Evolutionary conservation across 164 flowering plant genomes (phyloP).

Genomic region (Berberis vulgaris): DNA sequence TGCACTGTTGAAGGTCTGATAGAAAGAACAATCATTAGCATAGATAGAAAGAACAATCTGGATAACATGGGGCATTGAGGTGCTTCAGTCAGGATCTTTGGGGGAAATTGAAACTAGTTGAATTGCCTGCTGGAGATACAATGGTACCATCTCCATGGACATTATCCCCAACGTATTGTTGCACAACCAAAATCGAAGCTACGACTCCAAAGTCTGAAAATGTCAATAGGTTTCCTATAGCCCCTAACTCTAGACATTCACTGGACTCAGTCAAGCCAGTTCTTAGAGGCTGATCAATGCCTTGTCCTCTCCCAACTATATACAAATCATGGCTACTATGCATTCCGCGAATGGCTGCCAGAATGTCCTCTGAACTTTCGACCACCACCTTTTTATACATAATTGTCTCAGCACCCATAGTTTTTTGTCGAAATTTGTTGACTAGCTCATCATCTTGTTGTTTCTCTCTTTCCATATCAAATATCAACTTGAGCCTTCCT

Average conservation of each 20-base stretch:
- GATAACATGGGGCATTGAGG: too few species aligned
- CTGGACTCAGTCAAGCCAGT: slow-evolving; percentile 19
- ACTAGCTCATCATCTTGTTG: slow-evolving; percentile 15
- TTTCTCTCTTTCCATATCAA: slow-evolving; percentile 9
- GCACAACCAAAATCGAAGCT: slow-evolving; percentile 21
- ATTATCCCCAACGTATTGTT: slow-evolving; percentile 12
- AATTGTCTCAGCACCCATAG: slow-evolving; percentile 7
- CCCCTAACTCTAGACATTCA: slow-evolving; percentile 22
- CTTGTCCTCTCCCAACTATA: slow-evolving; percentile 19
- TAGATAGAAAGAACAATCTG: too few species aligned
- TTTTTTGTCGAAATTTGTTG: slow-evolving; percentile 10
- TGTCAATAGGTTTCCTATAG: slow-evolving; percentile 19
- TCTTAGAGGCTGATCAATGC: slow-evolving; percentile 10
- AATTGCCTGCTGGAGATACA: too few species aligned
- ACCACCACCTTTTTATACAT: slow-evolving; percentile 9
- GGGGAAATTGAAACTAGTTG: too few species aligned
- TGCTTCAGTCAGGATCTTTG: too few species aligned
- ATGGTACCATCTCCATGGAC: slow-evolving; percentile 3
- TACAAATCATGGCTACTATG: slow-evolving; percentile 13
- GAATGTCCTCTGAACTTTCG: slow-evolving; percentile 15
- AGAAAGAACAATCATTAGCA: too few species aligned
- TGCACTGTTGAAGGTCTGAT: too few species aligned
- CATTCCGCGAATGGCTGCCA: slow-evolving; percentile 12
- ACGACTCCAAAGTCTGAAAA: slow-evolving; percentile 18
- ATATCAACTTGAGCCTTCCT: neutral